Base-by-base conservation (phyloP, 306 rosid species). In the Rosa chinensis region DNA sequence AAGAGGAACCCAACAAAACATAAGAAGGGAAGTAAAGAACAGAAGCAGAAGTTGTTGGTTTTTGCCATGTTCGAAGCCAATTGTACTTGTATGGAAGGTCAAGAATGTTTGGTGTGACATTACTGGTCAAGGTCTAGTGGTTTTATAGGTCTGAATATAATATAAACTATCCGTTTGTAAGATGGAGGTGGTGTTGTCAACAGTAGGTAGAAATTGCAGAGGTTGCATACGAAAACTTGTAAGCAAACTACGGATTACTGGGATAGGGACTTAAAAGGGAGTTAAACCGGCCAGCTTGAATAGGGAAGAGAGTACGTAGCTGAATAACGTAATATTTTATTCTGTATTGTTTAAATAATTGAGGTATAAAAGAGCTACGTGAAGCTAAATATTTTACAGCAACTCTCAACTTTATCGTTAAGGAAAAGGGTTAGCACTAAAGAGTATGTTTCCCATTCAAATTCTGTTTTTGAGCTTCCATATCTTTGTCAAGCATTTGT, bases 131-230 rank as follows among this genome's bases (percentile, higher is more conserved):
- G 43, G 47, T 35, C 28, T 32, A 8, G 20, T 52, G 76, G 8
- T 52, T 52, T 72, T 72, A 72, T 72, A 72, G 28, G 32, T 62
- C 17, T 72, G 64, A 25, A 18, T 5, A 42, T 72, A 10, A 50
- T 23, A 12, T 21, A 45, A 23, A 45, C 12, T 10, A 72, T 49
- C 45, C 16, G 42, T 72, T 43, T 45, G 74, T 49, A 4, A 28
- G 75, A 49, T 72, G 44, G 43, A 72, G 62, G 43, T 45, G 62
- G 75, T 49, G 45, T 72, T 72, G 25, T 72, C 75, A 72, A 72
- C 43, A 72, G 2, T 72, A 25, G 75, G 75, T 49, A 32, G 45
- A 49, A 10, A 13, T 17, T 21, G 61, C 5, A 72, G 61, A 72
- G 23, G 45, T 48, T 32, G 62, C 17, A 72, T 32, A 21, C 6